Evolutionary conservation across 352 stramenopile genomes (phyloP).

Genomic region (Thalassiosira delicatula): DNA sequence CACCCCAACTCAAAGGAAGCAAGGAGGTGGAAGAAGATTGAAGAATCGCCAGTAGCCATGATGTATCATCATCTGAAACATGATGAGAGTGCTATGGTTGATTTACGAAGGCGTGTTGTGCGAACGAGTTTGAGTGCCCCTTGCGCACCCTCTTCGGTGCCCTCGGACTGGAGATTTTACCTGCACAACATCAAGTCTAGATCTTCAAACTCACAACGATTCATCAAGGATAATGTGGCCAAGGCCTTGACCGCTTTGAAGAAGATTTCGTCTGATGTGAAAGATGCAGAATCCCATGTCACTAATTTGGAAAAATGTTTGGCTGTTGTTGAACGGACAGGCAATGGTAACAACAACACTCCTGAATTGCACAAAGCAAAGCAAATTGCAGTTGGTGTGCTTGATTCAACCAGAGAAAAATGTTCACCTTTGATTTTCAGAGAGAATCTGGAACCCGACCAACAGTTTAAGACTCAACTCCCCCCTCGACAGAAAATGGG

Average conservation of each 20-base stretch:
- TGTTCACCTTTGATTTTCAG: slow-evolving; percentile 23
- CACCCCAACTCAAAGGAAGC: slow-evolving; percentile 86
- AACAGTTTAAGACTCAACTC: slow-evolving; percentile 19
- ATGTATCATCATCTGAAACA: slow-evolving; percentile 62
- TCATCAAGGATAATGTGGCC: slow-evolving; percentile 65
- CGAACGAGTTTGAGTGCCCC: slow-evolving; percentile 64
- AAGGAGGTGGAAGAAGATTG: slow-evolving; percentile 76
- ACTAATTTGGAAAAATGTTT: slow-evolving; percentile 61
- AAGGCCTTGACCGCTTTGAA: slow-evolving; percentile 68
- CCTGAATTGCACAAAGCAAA: slow-evolving; percentile 65
- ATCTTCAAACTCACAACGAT: slow-evolving; percentile 30
- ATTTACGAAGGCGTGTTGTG: slow-evolving; percentile 54
- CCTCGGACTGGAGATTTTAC: slow-evolving; percentile 78
- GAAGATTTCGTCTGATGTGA: slow-evolving; percentile 18
- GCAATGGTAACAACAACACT: slow-evolving; percentile 28
- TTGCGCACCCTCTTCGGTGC: slow-evolving; percentile 59
- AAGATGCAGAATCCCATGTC: slow-evolving; percentile 34
- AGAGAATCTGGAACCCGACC: slow-evolving; percentile 14
- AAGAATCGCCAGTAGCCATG: slow-evolving; percentile 78
- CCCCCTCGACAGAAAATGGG: slow-evolving; percentile 71
- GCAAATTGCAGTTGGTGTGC: slow-evolving; percentile 55
- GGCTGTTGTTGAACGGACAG: slow-evolving; percentile 38
- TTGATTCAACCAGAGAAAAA: slow-evolving; percentile 71
- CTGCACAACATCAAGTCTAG: slow-evolving; percentile 79
- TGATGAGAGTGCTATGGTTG: slow-evolving; percentile 21